Base-by-base conservation (phyloP, 352 stramenopile genomes). In the Globisporangium nunn region DNA sequence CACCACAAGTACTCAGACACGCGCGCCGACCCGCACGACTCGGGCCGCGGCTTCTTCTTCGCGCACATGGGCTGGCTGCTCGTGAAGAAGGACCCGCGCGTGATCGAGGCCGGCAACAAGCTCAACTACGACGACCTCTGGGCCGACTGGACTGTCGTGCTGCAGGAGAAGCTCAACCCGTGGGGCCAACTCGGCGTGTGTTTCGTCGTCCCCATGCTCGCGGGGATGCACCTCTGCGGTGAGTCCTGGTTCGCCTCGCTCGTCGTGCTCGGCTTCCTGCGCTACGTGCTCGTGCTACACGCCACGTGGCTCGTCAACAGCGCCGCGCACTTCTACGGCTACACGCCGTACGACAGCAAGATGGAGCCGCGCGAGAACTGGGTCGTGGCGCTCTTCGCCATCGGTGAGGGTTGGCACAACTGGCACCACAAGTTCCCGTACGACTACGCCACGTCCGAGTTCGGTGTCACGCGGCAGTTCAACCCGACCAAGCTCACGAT, bases 281-380 rank as follows among this genome's bases (percentile, higher is more conserved):
- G 97, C 62, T 98, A 99, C 71, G 87, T 96, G 55, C 78, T 92
- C 65, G 95, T 99, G 46, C 82, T 99, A 14, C 96, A 99, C 78
- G 98, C 93, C 75, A 99, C 97, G 17, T 99, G 96, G 96, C 90
- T 97, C 54, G 97, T 99, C 55, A 99, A 99, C 85, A 98, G 87
- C 43, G 93, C 97, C 6, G 96, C 97, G 17, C 97, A 99, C 78
- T 96, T 99, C 66, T 98, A 96, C 56, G 97, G 97, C 45, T 98
- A 99, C 81, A 97, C 98, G 70, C 97, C 97, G 14, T 99, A 99
- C 73, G 96, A 99, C 77, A 74, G 86, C 52, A 85, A 97, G 57
- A 97, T 93, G 23, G 93, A 39, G 90, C 97, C 8, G 85, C 96
- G 5, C 59, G 97, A 99, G 75, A 99, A 99, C 76, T 83, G 97